phyloP scores from a whole-genome alignment of 352 stramenopile species.

The Thalassiosira hispida region DNA sequence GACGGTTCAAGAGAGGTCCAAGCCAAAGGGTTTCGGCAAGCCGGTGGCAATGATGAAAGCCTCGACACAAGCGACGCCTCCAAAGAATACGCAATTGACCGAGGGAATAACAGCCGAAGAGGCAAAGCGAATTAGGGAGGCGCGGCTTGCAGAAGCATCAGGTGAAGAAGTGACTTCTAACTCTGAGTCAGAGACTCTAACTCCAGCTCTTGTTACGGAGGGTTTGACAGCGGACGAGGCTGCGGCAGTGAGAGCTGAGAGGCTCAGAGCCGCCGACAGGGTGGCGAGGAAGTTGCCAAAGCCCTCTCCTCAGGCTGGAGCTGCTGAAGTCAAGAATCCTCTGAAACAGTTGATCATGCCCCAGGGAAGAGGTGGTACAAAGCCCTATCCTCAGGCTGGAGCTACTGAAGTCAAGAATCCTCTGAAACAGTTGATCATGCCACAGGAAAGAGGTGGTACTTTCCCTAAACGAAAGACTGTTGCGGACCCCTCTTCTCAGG shows the following conservation, averaged over 20 bases:
- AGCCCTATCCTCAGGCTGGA: not conserved
- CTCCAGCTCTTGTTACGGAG: not conserved
- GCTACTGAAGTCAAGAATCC: slow-evolving; percentile 2
- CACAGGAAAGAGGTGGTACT: slow-evolving; percentile 4
- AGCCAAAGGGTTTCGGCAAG: slow-evolving; percentile 47
- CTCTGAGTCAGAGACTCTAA: not conserved
- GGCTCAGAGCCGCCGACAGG: slow-evolving; percentile 15
- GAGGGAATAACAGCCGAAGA: slow-evolving; percentile 28
- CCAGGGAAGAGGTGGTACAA: not conserved
- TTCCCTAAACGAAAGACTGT: not conserved
- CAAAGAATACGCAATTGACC: slow-evolving; percentile 15
- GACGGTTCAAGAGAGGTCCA: slow-evolving; percentile 15
- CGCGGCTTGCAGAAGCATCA: slow-evolving; percentile 6
- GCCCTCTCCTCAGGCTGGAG: not conserved
- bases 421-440: slow-evolving; percentile 24
- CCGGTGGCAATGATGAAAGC: slow-evolving; percentile 29
- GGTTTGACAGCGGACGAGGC: slow-evolving; percentile 44
- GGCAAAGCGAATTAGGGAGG: slow-evolving; percentile 29
- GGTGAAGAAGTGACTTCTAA: not conserved
- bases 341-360: slow-evolving; percentile 27
- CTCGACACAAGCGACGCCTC: not conserved
- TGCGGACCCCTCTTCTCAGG: not conserved
- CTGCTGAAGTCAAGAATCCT: slow-evolving; percentile 2
- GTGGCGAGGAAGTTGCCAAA: slow-evolving; percentile 6
- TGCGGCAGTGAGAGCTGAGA: slow-evolving; percentile 19